Base-by-base conservation (phyloP, 2,329 filamentous ascomycete genomes). In the Stagonosporopsis cucurbitacearum region DNA sequence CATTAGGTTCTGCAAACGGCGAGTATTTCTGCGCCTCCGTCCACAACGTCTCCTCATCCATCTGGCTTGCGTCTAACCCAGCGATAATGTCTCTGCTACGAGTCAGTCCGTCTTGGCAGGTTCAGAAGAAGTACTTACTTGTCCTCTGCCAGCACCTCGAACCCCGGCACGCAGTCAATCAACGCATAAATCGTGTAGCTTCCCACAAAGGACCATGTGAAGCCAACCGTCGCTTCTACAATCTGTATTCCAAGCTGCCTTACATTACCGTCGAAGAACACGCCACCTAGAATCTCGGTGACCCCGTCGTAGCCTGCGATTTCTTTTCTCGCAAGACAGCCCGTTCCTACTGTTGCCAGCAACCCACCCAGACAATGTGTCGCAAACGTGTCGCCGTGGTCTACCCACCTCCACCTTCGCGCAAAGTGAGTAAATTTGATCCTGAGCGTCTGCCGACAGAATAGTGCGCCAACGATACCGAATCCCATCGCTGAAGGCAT, bases 331-430 rank as follows among this genome's bases (percentile, higher is more conserved):
- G 81, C 82, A 65, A 84, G 83, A 17, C 82, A 70, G 0, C 82
- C 81, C 0, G 81, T 84, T 4, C 75, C 75, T 12, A 84, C 77
- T 0, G 82, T 84, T 0, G 80, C 81, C 0, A 81, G 65, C 6
- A 83, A 71, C 0, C 82, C 82, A 17, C 81, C 81, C 11, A 84
- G 70, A 59, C 81, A 84, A 56, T 84, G 81, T 4, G 81, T 84
- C 5, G 82, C 82, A 63, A 84, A 84, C 0, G 81, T 83, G 64
- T 84, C 82, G 1, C 81, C 82, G 57, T 83, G 82, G 58, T 84
- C 82, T 0, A 84, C 81, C 82, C 81, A 84, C 30, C 77, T 71
- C 69, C 75, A 77, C 2, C 73, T 67, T n/a, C 74, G 68, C 6
- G 82, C 81, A 26, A 78, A 70, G 13, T 79, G 75, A 2, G 79